These are phyloP conservation scores for Knoxia roxburghii DNA, from an alignment of 257 asterid genomes.

Conservation along the genomic window DNA sequence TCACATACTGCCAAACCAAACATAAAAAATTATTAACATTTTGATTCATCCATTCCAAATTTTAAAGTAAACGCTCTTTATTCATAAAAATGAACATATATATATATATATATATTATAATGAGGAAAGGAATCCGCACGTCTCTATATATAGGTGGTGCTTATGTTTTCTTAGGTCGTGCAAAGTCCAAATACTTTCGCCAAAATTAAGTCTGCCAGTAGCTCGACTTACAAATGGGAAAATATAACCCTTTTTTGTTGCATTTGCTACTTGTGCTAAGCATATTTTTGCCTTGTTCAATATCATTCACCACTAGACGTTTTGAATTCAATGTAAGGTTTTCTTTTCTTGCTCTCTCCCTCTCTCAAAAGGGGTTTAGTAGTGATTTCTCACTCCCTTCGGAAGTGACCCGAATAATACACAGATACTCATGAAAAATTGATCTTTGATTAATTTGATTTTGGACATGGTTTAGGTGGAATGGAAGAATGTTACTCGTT, in stretches of 20 bases:
- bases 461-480: constrained; percentile 53
- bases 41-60: no score
- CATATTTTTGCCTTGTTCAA: constrained; percentile 25
- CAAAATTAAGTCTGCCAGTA: no score
- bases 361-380: no score
- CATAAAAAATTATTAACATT: no score
- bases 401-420: no score
- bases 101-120: neutral
- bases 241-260: constrained; percentile 16
- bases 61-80: no score
- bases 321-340: constrained; percentile 56
- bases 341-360: no score
- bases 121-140: neutral
- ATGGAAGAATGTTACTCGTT: constrained; percentile 53
- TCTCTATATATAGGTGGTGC: constrained; percentile 1
- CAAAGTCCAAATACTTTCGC: no score
- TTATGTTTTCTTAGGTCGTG: neutral
- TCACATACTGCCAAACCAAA: no score
- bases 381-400: neutral
- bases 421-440: neutral
- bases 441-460: no score
- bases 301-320: constrained; percentile 34
- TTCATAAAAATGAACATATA: neutral
- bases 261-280: constrained; percentile 18
- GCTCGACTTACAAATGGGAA: no score